Evolutionary conservation across 2,329 filamentous ascomycete species (phyloP).

Genomic region (Apiospora kogelbergensis): DNA sequence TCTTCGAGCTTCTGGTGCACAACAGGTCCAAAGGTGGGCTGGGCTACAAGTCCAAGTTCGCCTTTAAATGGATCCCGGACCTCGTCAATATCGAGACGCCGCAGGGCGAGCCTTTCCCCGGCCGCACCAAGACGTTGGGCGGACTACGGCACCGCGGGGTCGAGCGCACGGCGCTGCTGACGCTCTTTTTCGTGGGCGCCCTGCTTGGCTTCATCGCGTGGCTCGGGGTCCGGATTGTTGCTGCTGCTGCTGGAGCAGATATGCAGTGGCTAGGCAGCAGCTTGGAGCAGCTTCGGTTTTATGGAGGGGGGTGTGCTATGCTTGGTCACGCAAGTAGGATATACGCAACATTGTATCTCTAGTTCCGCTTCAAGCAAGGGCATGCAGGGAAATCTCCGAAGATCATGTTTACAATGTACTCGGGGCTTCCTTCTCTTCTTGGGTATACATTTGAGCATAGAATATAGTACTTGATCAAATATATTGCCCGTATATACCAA

Average conservation of each 20-base stretch:
- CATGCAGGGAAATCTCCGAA: background rate
- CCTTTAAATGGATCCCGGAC: slow-evolving; percentile 68
- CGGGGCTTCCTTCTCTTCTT: background rate
- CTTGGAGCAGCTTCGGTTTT: background rate
- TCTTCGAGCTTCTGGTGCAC: slow-evolving; percentile 63
- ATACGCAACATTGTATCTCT: background rate
- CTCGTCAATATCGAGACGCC: slow-evolving; percentile 37
- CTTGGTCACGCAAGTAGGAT: background rate
- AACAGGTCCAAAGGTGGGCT: slow-evolving; percentile 59
- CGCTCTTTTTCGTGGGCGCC: slow-evolving; percentile 19
- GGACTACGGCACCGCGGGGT: slow-evolving; percentile 32
- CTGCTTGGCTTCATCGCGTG: slow-evolving; percentile 12
- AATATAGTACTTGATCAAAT: background rate
- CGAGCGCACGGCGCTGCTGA: slow-evolving; percentile 25
- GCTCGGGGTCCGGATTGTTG: background rate
- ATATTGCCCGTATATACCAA: background rate
- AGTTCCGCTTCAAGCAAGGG: background rate
- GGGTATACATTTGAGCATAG: background rate
- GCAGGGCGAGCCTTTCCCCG: slow-evolving; percentile 23
- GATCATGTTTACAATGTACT: background rate
- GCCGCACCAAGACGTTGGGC: slow-evolving; percentile 26
- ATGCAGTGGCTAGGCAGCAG: background rate
- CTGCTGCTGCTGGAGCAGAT: background rate
- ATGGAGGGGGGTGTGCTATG: background rate
- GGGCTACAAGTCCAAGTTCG: slow-evolving; percentile 62